Evolutionary conservation across 345 rosid genomes (phyloP).

Genomic region (Turritis glabra): DNA sequence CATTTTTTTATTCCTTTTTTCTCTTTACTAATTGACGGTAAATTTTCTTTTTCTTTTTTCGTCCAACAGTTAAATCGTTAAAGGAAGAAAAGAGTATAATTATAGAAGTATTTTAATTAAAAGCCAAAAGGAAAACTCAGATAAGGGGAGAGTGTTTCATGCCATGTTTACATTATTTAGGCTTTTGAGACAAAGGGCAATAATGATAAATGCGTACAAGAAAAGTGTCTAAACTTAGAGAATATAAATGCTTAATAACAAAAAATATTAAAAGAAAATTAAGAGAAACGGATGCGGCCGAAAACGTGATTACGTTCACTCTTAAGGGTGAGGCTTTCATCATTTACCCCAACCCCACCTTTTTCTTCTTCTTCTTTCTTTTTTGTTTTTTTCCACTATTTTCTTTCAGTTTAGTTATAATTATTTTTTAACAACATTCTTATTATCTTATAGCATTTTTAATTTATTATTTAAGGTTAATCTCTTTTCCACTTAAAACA

Average conservation of each 20-base stretch:
- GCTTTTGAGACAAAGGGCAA: constrained; percentile 52
- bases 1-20: neutral
- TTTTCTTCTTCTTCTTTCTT: too few species aligned
- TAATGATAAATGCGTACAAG: constrained; percentile 46
- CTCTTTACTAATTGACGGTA: constrained; percentile 1
- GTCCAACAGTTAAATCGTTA: neutral
- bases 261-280: neutral
- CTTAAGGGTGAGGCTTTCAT: constrained; percentile 25
- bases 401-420: neutral
- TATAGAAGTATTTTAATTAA: constrained; percentile 15
- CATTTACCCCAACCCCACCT: constrained; percentile 27
- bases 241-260: constrained; percentile 10
- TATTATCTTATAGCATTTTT: neutral
- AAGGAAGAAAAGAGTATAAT: neutral
- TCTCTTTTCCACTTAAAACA: neutral
- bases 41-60: neutral
- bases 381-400: neutral
- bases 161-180: constrained; percentile 40
- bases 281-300: constrained; percentile 19
- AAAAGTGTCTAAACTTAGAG: constrained; percentile 38
- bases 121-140: constrained; percentile 38
- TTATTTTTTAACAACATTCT: neutral
- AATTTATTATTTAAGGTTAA: neutral
- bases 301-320: constrained; percentile 43
- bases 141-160: constrained; percentile 27